phyloP scores from a whole-genome alignment of 2,329 filamentous ascomycete genomes.

The Cytospora chrysosperma region DNA sequence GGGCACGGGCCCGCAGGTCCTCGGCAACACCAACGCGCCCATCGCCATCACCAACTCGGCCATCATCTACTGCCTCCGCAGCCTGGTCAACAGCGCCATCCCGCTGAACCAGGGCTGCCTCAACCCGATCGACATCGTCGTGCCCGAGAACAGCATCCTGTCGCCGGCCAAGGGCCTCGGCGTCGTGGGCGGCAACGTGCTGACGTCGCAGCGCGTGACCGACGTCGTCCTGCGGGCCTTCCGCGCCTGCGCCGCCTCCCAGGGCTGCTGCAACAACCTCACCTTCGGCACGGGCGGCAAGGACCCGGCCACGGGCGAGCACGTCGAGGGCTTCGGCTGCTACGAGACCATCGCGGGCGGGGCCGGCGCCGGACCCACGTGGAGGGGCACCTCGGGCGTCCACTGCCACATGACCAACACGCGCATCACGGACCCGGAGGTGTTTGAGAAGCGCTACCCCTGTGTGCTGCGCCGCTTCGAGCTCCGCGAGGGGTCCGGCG shows the following conservation, averaged over 20 bases:
- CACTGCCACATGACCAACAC: constrained; percentile 41
- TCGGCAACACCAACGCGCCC: constrained; percentile 39
- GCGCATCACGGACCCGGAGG: constrained; percentile 38
- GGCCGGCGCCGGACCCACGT: constrained; percentile 32
- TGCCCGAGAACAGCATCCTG: constrained; percentile 34
- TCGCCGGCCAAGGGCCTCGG: constrained; percentile 32
- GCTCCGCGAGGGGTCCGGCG: constrained; percentile 30
- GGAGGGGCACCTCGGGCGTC: constrained; percentile 34
- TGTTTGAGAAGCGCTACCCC: constrained; percentile 37
- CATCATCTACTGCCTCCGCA: constrained; percentile 38
- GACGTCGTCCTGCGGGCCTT: constrained; percentile 35
- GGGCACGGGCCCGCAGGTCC: constrained; percentile 36
- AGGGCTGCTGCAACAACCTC: constrained; percentile 35
- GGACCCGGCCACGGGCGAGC: constrained; percentile 29
- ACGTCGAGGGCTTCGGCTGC: constrained; percentile 35
- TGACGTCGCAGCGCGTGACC: constrained; percentile 34
- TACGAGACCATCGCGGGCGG: constrained; percentile 39
- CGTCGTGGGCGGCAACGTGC: constrained; percentile 60
- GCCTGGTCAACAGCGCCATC: constrained; percentile 35
- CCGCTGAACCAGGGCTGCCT: constrained; percentile 40
- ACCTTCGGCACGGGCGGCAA: constrained; percentile 36
- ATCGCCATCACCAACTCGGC: constrained; percentile 39
- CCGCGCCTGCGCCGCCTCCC: constrained; percentile 28
- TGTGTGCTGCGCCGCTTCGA: constrained; percentile 34
- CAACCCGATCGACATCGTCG: constrained; percentile 33